These are phyloP conservation scores for Discostella stelligera DNA, from an alignment of 352 stramenopile genomes.

Conservation along the genomic window DNA sequence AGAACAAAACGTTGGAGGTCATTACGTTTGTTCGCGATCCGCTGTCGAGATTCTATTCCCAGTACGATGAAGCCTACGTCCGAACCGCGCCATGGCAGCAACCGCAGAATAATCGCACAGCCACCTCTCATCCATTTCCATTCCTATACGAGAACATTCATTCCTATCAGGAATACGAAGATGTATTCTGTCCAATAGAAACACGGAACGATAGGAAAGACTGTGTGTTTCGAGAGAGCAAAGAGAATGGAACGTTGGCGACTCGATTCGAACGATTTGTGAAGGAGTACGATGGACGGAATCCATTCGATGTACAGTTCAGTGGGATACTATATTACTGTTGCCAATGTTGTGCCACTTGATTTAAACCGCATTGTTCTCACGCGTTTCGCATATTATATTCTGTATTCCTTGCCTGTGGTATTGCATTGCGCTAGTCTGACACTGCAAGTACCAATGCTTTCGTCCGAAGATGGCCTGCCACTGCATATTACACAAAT, in stretches of 20 bases:
- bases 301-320: slow-evolving; percentile 32
- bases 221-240: slow-evolving; percentile 15
- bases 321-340: slow-evolving; percentile 2
- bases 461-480: slow-evolving; percentile 18
- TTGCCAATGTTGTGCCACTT: background rate
- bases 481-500: slow-evolving; percentile 39
- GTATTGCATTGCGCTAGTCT: no score
- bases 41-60: slow-evolving; percentile 42
- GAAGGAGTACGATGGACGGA: slow-evolving; percentile 35
- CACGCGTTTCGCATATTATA: background rate
- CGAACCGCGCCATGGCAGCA: slow-evolving; percentile 34
- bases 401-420: background rate
- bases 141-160: slow-evolving; percentile 37
- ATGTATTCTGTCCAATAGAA: slow-evolving; percentile 33
- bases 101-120: background rate
- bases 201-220: slow-evolving; percentile 8
- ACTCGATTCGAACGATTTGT: slow-evolving; percentile 41
- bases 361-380: no score
- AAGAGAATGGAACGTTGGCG: slow-evolving; percentile 44
- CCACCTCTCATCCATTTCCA: slow-evolving; percentile 15
- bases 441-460: slow-evolving; percentile 39
- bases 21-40: slow-evolving; percentile 44
- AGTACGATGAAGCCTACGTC: slow-evolving; percentile 45
- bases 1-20: slow-evolving; percentile 18
- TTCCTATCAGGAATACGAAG: slow-evolving; percentile 33